Conservation (phyloP, 495 filamentous ascomycete species). For the Xylaria acuta region DNA sequence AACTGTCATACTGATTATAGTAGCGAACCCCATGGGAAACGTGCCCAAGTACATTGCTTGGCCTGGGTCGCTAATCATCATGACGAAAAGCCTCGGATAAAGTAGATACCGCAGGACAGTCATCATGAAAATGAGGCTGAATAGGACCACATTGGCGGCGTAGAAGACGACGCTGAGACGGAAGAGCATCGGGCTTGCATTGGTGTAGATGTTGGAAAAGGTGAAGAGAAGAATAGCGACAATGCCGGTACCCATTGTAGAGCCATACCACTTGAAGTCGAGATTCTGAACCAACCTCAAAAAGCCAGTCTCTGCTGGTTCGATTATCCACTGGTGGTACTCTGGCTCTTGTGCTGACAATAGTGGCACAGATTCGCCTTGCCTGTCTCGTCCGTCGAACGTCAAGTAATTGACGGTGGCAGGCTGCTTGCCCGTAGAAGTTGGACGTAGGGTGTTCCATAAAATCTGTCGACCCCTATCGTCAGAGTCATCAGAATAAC, state of each 20-base stretch:
- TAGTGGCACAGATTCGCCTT: not conserved
- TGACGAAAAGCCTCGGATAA: constrained; percentile 62
- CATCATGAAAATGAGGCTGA: constrained; percentile 51
- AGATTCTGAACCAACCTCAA: constrained; percentile 54
- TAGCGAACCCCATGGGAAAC: constrained; percentile 69
- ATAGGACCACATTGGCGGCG: constrained; percentile 60
- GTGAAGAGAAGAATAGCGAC: constrained; percentile 57
- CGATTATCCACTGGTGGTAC: constrained; percentile 8
- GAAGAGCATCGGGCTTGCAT: constrained; percentile 39
- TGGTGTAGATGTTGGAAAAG: constrained; percentile 18
- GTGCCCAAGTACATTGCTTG: constrained; percentile 69
- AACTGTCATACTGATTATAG: constrained; percentile 37
- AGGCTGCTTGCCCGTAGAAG: not conserved
- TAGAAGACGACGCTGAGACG: constrained; percentile 60
- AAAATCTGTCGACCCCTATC: not conserved
- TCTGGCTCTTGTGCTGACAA: constrained; percentile 2
- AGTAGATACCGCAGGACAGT: constrained; percentile 61
- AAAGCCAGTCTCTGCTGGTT: constrained; percentile 43
- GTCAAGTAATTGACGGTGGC: constrained; percentile 1
- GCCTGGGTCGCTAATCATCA: constrained; percentile 63
- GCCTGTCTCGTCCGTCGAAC: not conserved
- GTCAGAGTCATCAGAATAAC: not conserved
- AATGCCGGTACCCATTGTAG: constrained; percentile 72
- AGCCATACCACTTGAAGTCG: constrained; percentile 55
- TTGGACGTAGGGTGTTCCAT: not conserved